A percentile compares a stretch with the other conserved stretches of the same genome.
Evolutionary conservation across 345 rosid genomes (phyloP).

Genomic region (Lumnitzera racemosa): DNA sequence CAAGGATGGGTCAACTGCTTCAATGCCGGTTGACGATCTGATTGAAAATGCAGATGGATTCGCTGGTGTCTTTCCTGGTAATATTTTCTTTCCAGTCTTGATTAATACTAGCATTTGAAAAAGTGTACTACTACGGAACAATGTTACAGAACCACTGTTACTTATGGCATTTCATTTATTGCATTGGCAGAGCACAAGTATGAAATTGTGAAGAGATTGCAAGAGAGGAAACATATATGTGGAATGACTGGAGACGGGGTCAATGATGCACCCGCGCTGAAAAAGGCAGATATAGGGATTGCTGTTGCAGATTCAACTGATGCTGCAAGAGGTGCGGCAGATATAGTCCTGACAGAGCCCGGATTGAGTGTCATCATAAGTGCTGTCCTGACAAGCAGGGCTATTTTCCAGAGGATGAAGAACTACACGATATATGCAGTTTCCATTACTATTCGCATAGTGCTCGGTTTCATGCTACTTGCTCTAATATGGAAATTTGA

Average conservation of each 20-base stretch:
- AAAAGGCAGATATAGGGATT: conserved; percentile 92
- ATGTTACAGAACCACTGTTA: too few species aligned
- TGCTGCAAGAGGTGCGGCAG: conserved; percentile 89
- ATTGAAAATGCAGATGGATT: conserved; percentile 95
- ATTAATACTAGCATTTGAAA: too few species aligned
- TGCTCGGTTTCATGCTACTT: conserved; percentile 72
- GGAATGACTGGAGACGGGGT: conserved; percentile 99
- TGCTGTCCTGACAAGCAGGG: conserved; percentile 90
- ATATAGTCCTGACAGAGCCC: conserved; percentile 87
- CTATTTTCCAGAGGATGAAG: conserved; percentile 96
- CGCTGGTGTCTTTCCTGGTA: conserved; percentile 97
- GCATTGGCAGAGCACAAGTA: conserved; percentile 68
- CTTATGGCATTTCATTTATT: too few species aligned
- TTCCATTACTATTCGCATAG: conserved; percentile 82
- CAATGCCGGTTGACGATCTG: conserved; percentile 65
- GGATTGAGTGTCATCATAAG: conserved; percentile 88
- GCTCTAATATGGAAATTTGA: conserved; percentile 93
- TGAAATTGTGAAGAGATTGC: conserved; percentile 85
- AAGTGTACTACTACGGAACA: too few species aligned
- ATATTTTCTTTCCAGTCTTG: too few species aligned
- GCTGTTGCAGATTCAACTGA: conserved; percentile 98
- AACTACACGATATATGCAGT: conserved; percentile 97
- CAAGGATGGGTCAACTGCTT: conserved; percentile 39
- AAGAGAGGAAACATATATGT: conserved; percentile 79
- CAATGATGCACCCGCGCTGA: conserved; percentile 93